phyloP scores from a whole-genome alignment of 495 filamentous ascomycete genomes.

The Poronia punctata region DNA sequence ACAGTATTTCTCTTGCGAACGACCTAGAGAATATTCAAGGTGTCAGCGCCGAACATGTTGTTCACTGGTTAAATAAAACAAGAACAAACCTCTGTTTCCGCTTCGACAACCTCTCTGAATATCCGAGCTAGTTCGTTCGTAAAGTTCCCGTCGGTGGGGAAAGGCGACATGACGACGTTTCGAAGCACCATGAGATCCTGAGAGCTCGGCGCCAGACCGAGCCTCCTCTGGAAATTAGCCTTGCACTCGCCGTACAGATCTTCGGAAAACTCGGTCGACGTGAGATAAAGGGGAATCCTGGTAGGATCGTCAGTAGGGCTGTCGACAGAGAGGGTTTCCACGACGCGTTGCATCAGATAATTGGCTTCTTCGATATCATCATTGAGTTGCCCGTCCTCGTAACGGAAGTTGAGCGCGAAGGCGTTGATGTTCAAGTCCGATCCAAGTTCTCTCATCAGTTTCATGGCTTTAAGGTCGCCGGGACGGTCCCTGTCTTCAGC shows the following conservation, averaged over 20 bases:
- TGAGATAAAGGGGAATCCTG: constrained; percentile 35
- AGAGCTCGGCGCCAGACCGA: constrained; percentile 23
- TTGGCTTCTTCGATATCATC: constrained; percentile 45
- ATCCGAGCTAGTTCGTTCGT: constrained; percentile 18
- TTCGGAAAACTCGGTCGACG: constrained; percentile 34
- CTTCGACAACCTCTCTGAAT: constrained; percentile 23
- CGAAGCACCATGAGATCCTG: constrained; percentile 33
- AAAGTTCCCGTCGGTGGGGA: constrained; percentile 29
- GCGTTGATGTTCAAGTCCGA: constrained; percentile 45
- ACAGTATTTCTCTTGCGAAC: constrained; percentile 24
- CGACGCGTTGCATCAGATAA: constrained; percentile 38
- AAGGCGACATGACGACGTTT: constrained; percentile 38
- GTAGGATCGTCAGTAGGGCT: constrained; percentile 30
- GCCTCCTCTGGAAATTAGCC: constrained; percentile 28
- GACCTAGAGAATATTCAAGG: constrained; percentile 7
- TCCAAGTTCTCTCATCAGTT: constrained; percentile 32
- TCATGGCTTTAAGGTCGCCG: constrained; percentile 21
- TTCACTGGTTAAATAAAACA: neutral
- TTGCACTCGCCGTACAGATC: constrained; percentile 35
- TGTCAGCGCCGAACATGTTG: constrained; percentile 1
- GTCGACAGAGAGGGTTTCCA: constrained; percentile 32
- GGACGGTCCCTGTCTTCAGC: constrained; percentile 5
- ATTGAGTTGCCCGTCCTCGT: constrained; percentile 32
- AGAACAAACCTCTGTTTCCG: constrained; percentile 23
- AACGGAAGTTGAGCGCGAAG: constrained; percentile 37